Conservation (phyloP, 1,139 yeast species). For the Saccharomyces hybrid region DNA sequence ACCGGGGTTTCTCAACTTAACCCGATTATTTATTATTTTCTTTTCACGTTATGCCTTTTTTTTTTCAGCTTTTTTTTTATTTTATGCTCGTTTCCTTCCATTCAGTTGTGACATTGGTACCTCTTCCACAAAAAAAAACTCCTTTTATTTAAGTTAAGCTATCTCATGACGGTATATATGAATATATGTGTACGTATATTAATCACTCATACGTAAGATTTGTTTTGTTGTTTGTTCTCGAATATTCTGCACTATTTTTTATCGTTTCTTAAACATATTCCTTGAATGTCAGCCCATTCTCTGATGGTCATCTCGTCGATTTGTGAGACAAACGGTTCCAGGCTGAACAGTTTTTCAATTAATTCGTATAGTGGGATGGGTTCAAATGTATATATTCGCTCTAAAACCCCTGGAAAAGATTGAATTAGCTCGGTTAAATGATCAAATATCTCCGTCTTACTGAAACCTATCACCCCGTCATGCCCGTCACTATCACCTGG, state of each 20-base stretch:
- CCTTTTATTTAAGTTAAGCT: neutral
- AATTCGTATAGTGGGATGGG: conserved; percentile 22
- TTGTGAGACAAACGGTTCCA: conserved; percentile 24
- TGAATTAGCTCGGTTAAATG: conserved; percentile 19
- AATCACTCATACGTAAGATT: neutral
- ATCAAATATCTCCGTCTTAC: conserved; percentile 15
- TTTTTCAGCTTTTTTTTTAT: neutral
- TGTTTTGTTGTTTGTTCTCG: neutral
- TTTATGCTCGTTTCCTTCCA: neutral
- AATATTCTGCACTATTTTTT: conserved; percentile 1
- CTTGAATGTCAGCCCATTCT: conserved; percentile 30
- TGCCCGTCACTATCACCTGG: conserved; percentile 1
- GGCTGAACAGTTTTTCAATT: conserved; percentile 12
- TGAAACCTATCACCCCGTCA: neutral
- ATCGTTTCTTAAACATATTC: conserved; percentile 22
- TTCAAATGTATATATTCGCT: conserved; percentile 26
- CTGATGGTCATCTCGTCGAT: conserved; percentile 26
- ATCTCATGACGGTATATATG: neutral
- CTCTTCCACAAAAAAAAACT: neutral
- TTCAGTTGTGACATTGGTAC: neutral
- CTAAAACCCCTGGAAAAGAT: conserved; percentile 17
- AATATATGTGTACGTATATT: neutral
- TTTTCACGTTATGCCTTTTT: neutral
- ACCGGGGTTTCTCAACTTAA: neutral
- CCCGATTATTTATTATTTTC: neutral